Conservation (phyloP, 306 rosid genomes). For the Malus fusca region DNA sequence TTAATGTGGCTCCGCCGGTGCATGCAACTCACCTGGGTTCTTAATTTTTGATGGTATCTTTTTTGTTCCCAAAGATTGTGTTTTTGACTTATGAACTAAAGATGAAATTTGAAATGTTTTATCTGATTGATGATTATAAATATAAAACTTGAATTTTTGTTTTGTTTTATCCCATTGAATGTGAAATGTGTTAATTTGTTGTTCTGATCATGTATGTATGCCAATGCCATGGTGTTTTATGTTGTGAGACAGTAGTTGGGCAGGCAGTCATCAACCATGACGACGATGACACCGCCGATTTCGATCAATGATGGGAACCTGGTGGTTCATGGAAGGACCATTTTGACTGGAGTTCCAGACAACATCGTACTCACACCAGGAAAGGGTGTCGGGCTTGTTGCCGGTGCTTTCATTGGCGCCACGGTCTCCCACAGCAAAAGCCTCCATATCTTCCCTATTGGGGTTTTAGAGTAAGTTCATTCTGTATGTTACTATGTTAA, state of each 20-base stretch:
- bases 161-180: neutral
- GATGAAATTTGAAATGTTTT: too few species aligned
- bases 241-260: slow-evolving; percentile 24
- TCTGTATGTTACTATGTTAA: neutral
- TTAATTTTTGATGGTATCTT: neutral
- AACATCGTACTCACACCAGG: slow-evolving; percentile 70
- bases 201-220: too few species aligned
- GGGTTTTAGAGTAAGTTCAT: slow-evolving; percentile 65
- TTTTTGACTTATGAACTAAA: too few species aligned
- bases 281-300: slow-evolving; percentile 66
- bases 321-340: slow-evolving; percentile 85
- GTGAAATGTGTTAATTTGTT: neutral
- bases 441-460: slow-evolving; percentile 82
- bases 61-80: neutral
- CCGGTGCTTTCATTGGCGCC: slow-evolving; percentile 86
- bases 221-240: neutral
- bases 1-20: too few species aligned
- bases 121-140: neutral
- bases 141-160: neutral
- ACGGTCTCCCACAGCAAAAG: slow-evolving; percentile 59
- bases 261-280: slow-evolving; percentile 48
- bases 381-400: slow-evolving; percentile 49
- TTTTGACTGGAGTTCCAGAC: slow-evolving; percentile 71
- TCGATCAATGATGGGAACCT: slow-evolving; percentile 60
- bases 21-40: neutral